Conservation (phyloP, 495 filamentous ascomycete genomes). For the Penicillium turbatum region DNA sequence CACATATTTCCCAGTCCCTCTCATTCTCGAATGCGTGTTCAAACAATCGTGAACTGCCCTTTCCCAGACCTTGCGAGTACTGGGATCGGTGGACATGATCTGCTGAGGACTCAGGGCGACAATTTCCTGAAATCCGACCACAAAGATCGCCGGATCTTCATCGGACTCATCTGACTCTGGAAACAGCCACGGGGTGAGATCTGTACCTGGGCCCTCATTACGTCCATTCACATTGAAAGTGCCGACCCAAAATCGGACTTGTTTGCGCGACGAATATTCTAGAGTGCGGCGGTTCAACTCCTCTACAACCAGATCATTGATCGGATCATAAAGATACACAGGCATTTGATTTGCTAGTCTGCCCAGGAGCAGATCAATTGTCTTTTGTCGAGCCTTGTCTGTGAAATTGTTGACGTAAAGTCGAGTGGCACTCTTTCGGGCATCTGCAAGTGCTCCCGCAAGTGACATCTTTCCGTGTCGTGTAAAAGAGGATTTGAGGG, state of each 20-base stretch:
- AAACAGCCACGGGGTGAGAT: slow-evolving; percentile 79
- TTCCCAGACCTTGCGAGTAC: slow-evolving; percentile 82
- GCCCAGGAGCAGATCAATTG: slow-evolving; percentile 86
- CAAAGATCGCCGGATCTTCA: slow-evolving; percentile 57
- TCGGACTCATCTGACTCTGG: slow-evolving; percentile 48
- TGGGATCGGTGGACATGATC: slow-evolving; percentile 97
- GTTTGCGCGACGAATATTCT: slow-evolving; percentile 52
- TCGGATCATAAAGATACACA: slow-evolving; percentile 85
- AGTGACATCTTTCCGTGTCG: slow-evolving; percentile 93
- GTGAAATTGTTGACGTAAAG: slow-evolving; percentile 97
- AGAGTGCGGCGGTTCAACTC: slow-evolving; percentile 61
- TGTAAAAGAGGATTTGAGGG: slow-evolving; percentile 94
- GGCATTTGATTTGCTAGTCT: slow-evolving; percentile 76
- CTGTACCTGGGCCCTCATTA: slow-evolving; percentile 66
- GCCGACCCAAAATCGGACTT: slow-evolving; percentile 68
- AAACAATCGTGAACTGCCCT: slow-evolving; percentile 69
- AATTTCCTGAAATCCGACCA: slow-evolving; percentile 94
- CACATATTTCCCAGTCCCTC: slow-evolving; percentile 73
- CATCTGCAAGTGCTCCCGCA: slow-evolving; percentile 90
- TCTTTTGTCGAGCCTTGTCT: slow-evolving; percentile 88
- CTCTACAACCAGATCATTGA: slow-evolving; percentile 78
- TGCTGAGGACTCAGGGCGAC: slow-evolving; percentile 95
- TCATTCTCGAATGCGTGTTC: slow-evolving; percentile 60
- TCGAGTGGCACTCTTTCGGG: slow-evolving; percentile 86
- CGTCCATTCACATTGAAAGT: slow-evolving; percentile 95